Evolutionary conservation across 352 stramenopile species (phyloP), one percentile per base, ranked within the genome.

Genomic region (Thalassiosira oceanica): DNA sequence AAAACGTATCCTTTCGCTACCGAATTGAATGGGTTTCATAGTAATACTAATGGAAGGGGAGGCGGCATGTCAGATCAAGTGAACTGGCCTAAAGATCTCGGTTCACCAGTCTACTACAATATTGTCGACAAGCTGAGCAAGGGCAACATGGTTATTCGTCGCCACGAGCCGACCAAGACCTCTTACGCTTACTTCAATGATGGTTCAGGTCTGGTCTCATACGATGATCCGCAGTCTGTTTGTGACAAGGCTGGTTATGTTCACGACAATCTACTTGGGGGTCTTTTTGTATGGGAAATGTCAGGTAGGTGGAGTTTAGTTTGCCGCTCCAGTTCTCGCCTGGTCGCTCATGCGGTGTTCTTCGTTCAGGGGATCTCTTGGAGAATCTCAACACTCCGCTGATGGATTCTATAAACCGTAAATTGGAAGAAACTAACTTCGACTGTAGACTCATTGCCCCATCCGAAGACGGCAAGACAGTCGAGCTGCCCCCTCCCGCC

Each of bases 371-470:
- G 20, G 66, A 77, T 44, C 29, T 78, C 15, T 28, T 67, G n/a
- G 23, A 54, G 43, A 61, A 18, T 35, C 36, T 64, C 21, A 26
- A 53, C 36, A 80, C 69, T n/a, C 70, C 70, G 0, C 28, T 80
- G 1, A 20, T 80, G 21, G 64, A 80, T 45, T 7, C 52, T 3
- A 64, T 80, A 3, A 80, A 80, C 43, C 44, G 64, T 10, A 80
- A 80, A 52, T 23, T 80, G n/a, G 71, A 77, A 33, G 66, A 77
- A 50, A 58, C 45, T n/a, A 77, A 70, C 23, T 78, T 77, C 37
- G 64, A 78, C 23, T 63, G 53, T 56, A 36, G 42, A 24, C 8
- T 48, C 0, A 42, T 75, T 26, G 42, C 57, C 13, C 50, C 63
- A 2, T 27, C 48, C 2, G 70, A 75, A 28, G 52, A 75, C 43